Conservation (phyloP, 257 asterid genomes). For the Agastache rugosa region DNA sequence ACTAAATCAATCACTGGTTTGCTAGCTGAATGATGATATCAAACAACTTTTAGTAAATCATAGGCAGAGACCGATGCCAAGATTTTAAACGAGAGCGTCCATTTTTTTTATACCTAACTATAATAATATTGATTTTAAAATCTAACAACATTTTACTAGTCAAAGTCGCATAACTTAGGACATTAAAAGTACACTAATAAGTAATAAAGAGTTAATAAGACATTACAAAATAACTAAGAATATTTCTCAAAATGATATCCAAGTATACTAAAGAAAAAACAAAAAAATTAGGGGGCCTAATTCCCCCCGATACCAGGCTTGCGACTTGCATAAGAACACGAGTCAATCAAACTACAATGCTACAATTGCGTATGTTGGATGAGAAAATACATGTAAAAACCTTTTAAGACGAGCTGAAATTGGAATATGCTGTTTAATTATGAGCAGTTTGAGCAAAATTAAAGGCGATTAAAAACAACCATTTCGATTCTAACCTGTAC, state of each 20-base stretch:
- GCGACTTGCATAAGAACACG: background rate
- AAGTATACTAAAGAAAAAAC: too few relatives aligned
- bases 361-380: background rate
- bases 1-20: background rate
- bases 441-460: background rate
- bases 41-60: background rate
- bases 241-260: too few relatives aligned
- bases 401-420: background rate
- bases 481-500: constrained; percentile 45
- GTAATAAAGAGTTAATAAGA: too few relatives aligned
- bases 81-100: too few relatives aligned
- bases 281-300: too few relatives aligned
- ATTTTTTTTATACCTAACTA: too few relatives aligned
- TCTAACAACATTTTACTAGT: too few relatives aligned
- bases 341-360: background rate
- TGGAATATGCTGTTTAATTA: background rate
- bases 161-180: too few relatives aligned
- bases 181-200: too few relatives aligned
- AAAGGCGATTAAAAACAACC: background rate
- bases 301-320: too few relatives aligned
- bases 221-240: too few relatives aligned
- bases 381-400: background rate
- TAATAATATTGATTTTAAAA: too few relatives aligned
- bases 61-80: background rate
- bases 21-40: background rate